Evolutionary conservation across 352 stramenopile species (phyloP).

Genomic region (Aphanomyces invadans): DNA sequence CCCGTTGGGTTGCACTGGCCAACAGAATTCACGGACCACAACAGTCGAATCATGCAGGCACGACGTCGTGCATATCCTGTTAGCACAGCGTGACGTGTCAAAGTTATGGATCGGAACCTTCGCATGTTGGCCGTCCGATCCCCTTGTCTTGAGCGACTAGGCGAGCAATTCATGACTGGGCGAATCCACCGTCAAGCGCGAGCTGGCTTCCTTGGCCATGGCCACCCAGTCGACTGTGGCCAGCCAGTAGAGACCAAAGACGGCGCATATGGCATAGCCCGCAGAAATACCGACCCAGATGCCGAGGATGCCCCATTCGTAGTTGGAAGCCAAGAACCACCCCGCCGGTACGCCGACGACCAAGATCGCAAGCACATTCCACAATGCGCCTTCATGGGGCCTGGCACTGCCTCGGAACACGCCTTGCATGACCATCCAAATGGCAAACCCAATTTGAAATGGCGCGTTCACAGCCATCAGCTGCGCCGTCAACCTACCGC

Average conservation of each 20-base stretch:
- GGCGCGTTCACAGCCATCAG: constrained; percentile 46
- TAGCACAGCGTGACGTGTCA: too few species aligned
- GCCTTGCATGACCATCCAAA: constrained; percentile 15
- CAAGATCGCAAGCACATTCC: constrained; percentile 2
- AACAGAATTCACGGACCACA: too few species aligned
- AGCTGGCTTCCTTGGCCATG: not conserved
- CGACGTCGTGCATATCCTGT: too few species aligned
- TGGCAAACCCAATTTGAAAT: constrained; percentile 10
- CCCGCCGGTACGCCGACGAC: constrained; percentile 1
- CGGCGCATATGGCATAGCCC: constrained; percentile 4
- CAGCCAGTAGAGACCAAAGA: constrained; percentile 15
- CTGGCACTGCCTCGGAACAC: constrained; percentile 14
- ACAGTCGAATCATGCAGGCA: too few species aligned
- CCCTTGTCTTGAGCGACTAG: too few species aligned
- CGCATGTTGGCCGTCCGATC: too few species aligned
- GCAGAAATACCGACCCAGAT: constrained; percentile 7
- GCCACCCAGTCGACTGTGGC: not conserved
- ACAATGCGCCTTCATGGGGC: constrained; percentile 5
- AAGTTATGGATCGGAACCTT: too few species aligned
- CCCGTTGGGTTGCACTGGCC: too few species aligned
- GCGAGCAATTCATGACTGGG: too few species aligned
- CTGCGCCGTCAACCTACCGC: constrained; percentile 41
- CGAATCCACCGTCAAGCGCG: not conserved
- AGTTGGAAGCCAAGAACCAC: not conserved
- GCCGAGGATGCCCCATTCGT: not conserved